Percentiles rank a stretch among this genome's conserved stretches.
These are phyloP conservation scores for Tetraselmis chui DNA, from an alignment of 139 green algal genomes.

Conservation along the genomic window DNA sequence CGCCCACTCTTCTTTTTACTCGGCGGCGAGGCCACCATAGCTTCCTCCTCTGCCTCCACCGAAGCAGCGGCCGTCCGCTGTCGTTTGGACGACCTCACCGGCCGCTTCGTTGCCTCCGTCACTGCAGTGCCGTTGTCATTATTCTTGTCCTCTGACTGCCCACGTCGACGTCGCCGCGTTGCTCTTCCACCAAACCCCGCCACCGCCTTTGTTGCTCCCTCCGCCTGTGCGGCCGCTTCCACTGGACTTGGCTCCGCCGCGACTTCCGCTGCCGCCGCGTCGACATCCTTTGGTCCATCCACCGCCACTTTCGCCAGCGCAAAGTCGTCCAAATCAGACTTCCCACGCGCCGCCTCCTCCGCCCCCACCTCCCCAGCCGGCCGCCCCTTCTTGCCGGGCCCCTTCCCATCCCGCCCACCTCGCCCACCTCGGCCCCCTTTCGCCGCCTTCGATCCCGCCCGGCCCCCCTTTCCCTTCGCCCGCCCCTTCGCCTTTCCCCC, in stretches of 20 bases:
- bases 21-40: too few relatives aligned
- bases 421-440: neutral
- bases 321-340: neutral
- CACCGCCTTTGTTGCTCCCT: neutral
- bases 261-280: neutral
- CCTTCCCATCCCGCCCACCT: neutral
- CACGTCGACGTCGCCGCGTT: too few relatives aligned
- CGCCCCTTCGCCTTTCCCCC: neutral
- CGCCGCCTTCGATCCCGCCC: neutral
- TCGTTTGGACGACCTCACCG: neutral
- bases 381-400: neutral
- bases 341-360: neutral
- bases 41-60: too few relatives aligned
- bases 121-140: too few relatives aligned
- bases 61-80: too few relatives aligned
- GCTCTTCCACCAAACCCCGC: neutral
- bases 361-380: too few relatives aligned
- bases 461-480: neutral
- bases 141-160: neutral
- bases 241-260: neutral
- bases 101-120: neutral
- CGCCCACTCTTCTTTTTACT: too few relatives aligned
- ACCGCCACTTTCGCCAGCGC: neutral
- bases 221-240: neutral
- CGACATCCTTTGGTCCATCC: neutral